Evolutionary conservation across 805 yeast genomes (phyloP).

Genomic region (Teunomyces cretensis): DNA sequence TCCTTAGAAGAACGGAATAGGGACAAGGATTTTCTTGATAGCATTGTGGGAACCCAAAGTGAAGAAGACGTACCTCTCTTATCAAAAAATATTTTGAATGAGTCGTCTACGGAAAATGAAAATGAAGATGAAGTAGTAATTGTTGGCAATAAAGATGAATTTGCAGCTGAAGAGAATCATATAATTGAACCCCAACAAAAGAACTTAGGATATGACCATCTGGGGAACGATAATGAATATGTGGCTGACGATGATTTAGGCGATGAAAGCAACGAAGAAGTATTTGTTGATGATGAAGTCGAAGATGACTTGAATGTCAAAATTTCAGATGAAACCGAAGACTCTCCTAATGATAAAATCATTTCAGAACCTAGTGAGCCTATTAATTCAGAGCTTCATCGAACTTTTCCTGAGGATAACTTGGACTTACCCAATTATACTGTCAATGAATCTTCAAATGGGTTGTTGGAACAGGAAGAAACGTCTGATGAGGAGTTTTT

Average conservation of each 20-base stretch:
- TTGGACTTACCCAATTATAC: not conserved
- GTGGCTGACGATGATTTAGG: not conserved
- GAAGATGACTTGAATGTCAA: not conserved
- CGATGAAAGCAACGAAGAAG: too few species aligned
- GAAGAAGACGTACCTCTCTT: conserved; percentile 4
- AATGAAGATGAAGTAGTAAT: not conserved
- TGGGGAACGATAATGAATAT: not conserved
- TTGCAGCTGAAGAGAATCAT: not conserved
- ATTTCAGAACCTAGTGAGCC: too few species aligned
- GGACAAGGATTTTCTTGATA: conserved; percentile 13
- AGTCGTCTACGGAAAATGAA: not conserved
- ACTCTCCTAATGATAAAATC: too few species aligned
- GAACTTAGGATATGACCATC: too few species aligned
- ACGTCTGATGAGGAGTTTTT: conserved; percentile 12
- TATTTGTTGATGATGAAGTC: not conserved
- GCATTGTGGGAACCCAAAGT: conserved; percentile 16
- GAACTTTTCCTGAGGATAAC: not conserved
- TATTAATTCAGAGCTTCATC: too few species aligned
- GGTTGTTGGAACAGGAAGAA: not conserved
- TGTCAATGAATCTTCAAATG: not conserved
- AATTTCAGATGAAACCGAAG: too few species aligned
- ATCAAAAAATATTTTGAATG: not conserved
- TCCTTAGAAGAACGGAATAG: conserved; percentile 3
- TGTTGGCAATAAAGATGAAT: not conserved
- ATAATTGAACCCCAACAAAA: not conserved